These are phyloP conservation scores for Carex sylvatica DNA, from an alignment of 202 grass and related monocot genomes.

Conservation along the genomic window DNA sequence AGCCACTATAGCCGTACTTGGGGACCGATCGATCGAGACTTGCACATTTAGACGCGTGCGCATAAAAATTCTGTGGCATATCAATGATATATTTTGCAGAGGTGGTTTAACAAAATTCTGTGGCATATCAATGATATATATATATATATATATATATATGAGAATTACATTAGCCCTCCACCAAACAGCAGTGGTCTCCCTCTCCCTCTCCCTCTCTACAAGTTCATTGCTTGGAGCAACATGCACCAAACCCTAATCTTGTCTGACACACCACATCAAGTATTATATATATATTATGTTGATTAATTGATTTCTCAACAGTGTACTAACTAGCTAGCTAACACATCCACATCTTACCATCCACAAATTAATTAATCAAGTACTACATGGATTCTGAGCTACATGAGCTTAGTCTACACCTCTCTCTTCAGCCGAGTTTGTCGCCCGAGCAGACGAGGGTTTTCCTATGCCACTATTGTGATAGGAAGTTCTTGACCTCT, in stretches of 20 bases:
- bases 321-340: too few species aligned
- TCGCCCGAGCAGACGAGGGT: background rate
- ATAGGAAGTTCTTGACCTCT: slow-evolving; percentile 58
- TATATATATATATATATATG: too few species aligned
- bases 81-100: too few species aligned
- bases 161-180: background rate
- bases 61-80: too few species aligned
- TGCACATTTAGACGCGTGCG: too few species aligned
- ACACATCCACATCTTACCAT: background rate
- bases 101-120: too few species aligned
- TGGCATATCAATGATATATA: too few species aligned
- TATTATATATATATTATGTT: background rate
- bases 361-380: background rate
- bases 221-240: background rate
- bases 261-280: background rate
- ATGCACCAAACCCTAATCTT: slow-evolving; percentile 2
- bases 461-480: slow-evolving; percentile 58
- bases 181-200: background rate
- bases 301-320: background rate
- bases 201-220: background rate
- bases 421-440: background rate
- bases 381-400: background rate
- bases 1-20: too few species aligned
- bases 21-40: too few species aligned
- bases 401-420: background rate